Base-by-base conservation (phyloP, 345 rosid species). In the Ricinus communis region DNA sequence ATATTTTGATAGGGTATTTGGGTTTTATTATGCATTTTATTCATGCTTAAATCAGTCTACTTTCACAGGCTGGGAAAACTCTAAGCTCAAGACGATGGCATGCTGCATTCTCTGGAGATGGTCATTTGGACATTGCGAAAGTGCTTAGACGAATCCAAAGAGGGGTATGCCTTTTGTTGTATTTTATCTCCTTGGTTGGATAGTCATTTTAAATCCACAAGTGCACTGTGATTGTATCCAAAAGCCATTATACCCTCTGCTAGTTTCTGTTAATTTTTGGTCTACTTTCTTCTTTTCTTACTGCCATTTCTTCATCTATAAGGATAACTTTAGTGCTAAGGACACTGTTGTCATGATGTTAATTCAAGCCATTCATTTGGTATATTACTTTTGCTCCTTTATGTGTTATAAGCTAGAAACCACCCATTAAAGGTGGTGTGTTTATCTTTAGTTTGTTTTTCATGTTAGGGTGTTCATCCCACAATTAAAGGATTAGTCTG, bases 1-100 rank as follows among this genome's bases (percentile, higher is more conserved):
- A 8, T 24, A 15, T 3, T 69, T 63, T 25, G 63, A 55, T 65
- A 22, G 58, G 56, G 50, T 66, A 19, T 22, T 18, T 31, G 12
- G 24, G n/a, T 30, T 68, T 65, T 66, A 24, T 27, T 13, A 51
- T 41, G 16, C 46, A 61, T 24, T 43, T 40, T 30, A 10, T 8
- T n/a, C 2, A 6, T 50, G 36, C 52, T 52, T 10, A 14, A 57
- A 69, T 33, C 27, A 5, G 8, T 22, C 13, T 28, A 4, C 57
- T 65, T 74, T 56, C 41, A 52, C 81, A 94, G 98, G 86, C 91
- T 60, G 98, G 98, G 47, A 91, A 89, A 76, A 94, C 97, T 56
- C 91, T 94, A 38, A 88, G 98, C 74, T 86, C 85, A 53, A 88
- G 97, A 81, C 90, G 91, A 74, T 94, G 98, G 97, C 87, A 91